Conservation (phyloP, 441 rosid genomes). For the Dalechampia spathulata region DNA sequence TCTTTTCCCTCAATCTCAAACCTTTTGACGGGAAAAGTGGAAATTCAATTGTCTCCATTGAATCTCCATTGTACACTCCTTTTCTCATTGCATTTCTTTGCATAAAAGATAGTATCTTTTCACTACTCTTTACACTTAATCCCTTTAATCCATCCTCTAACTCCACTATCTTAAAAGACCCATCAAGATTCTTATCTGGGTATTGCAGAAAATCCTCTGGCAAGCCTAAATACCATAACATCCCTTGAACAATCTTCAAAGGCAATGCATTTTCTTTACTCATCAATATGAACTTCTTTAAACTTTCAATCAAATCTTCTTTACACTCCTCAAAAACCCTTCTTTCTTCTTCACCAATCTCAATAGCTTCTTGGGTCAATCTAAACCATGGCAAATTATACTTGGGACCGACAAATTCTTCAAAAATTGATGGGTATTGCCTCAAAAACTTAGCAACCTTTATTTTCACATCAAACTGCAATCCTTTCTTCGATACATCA, state of each 20-base stretch:
- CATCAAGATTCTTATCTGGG: constrained; percentile 34
- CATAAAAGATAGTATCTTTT: constrained; percentile 37
- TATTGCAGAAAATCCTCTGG: constrained; percentile 45
- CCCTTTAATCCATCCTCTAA: constrained; percentile 65
- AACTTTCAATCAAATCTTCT: constrained; percentile 44
- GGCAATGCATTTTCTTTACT: constrained; percentile 62
- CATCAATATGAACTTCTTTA: constrained; percentile 63
- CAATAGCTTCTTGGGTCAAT: constrained; percentile 60
- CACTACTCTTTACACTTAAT: constrained; percentile 36
- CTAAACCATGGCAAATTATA: constrained; percentile 83
- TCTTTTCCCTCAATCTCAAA: constrained; percentile 62
- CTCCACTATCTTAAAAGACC: constrained; percentile 52
- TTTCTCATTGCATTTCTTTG: constrained; percentile 44
- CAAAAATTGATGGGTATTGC: constrained; percentile 60
- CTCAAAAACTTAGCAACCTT: constrained; percentile 64
- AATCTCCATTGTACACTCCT: too few relatives aligned
- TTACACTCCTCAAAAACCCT: constrained; percentile 32
- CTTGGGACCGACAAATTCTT: constrained; percentile 67
- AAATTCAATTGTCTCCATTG: too few relatives aligned
- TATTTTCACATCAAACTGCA: constrained; percentile 52
- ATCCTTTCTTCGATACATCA: constrained; percentile 55
- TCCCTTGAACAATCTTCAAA: constrained; percentile 58
- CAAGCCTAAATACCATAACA: constrained; percentile 80
- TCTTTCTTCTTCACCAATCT: constrained; percentile 50
- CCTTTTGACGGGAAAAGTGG: constrained; percentile 81